Percentiles rank a stretch among this genome's conserved stretches.
Evolutionary conservation across 331 rosid species (phyloP).

Genomic region (Saraca asoca): DNA sequence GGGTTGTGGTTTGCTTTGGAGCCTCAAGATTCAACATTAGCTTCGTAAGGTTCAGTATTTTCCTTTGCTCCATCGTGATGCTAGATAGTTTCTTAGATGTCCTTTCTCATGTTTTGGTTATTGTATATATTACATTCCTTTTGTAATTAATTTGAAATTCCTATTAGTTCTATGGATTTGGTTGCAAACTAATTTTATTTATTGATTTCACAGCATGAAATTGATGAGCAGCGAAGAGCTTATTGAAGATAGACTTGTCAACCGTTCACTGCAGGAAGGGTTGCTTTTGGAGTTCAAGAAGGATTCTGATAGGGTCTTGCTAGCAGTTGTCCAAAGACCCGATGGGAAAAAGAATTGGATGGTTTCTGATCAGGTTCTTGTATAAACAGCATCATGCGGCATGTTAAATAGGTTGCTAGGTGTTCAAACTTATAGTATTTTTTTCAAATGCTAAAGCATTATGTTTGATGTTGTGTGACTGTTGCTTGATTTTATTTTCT

Average conservation of each 20-base stretch:
- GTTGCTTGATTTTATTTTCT: slow-evolving; percentile 29
- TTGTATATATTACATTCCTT: too few relatives aligned
- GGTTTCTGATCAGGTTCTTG: slow-evolving; percentile 98
- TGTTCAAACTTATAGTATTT: slow-evolving; percentile 51
- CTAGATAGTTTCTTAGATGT: too few relatives aligned
- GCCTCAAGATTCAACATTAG: not conserved
- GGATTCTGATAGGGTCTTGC: slow-evolving; percentile 77
- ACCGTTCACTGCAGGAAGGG: slow-evolving; percentile 65
- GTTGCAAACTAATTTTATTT: not conserved
- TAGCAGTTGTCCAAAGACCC: slow-evolving; percentile 87
- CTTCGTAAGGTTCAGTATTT: too few relatives aligned
- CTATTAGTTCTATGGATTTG: too few relatives aligned
- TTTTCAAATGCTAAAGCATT: slow-evolving; percentile 34
- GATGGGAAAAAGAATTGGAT: slow-evolving; percentile 99
- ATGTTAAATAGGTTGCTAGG: slow-evolving; percentile 93
- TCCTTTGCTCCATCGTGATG: too few relatives aligned
- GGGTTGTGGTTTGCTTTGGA: not conserved
- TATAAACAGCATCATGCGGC: slow-evolving; percentile 78
- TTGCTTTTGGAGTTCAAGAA: slow-evolving; percentile 86
- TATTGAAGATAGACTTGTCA: slow-evolving; percentile 65
- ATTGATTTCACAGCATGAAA: slow-evolving; percentile 48
- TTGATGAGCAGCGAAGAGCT: slow-evolving; percentile 58
- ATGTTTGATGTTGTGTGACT: slow-evolving; percentile 31
- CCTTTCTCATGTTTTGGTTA: not conserved
- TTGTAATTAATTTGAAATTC: too few relatives aligned